Percentiles rank a stretch among this genome's conserved stretches.
These are phyloP conservation scores for Plasmopara halstedii DNA, from an alignment of 352 stramenopile species.

Conservation along the genomic window DNA sequence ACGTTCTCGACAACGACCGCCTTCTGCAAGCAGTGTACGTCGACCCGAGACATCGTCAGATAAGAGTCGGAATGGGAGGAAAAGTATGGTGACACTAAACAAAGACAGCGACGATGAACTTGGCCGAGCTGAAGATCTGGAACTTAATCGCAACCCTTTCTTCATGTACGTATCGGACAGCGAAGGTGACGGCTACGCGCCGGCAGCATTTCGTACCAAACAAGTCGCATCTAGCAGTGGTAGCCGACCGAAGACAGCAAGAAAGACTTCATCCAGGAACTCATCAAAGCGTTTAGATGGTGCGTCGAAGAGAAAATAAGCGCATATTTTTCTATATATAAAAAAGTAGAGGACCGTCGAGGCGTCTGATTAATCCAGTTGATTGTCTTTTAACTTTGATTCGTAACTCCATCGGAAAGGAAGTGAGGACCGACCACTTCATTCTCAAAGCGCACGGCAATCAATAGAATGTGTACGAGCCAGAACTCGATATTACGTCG, in stretches of 20 bases:
- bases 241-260: slow-evolving; percentile 48
- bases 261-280: slow-evolving; percentile 39
- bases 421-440: slow-evolving; percentile 51
- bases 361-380: slow-evolving; percentile 5
- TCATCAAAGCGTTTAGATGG: slow-evolving; percentile 56
- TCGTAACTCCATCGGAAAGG: slow-evolving; percentile 18
- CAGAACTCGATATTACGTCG: slow-evolving; percentile 49
- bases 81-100: slow-evolving; percentile 26
- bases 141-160: slow-evolving; percentile 67
- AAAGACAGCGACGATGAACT: slow-evolving; percentile 54
- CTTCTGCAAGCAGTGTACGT: slow-evolving; percentile 59
- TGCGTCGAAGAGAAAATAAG: slow-evolving; percentile 48
- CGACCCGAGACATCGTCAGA: slow-evolving; percentile 65
- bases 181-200: slow-evolving; percentile 69
- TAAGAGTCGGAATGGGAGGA: slow-evolving; percentile 37
- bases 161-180: slow-evolving; percentile 82
- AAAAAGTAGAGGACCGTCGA: slow-evolving; percentile 7
- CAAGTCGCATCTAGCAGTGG: slow-evolving; percentile 8
- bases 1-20: slow-evolving; percentile 48
- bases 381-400: slow-evolving; percentile 12
- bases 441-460: slow-evolving; percentile 56
- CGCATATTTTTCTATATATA: slow-evolving; percentile 2
- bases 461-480: slow-evolving; percentile 62
- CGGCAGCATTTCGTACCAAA: slow-evolving; percentile 49
- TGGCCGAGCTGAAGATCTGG: slow-evolving; percentile 51